phyloP scores from a whole-genome alignment of 2,329 filamentous ascomycete species.

The Penicillium sclerotigenum region DNA sequence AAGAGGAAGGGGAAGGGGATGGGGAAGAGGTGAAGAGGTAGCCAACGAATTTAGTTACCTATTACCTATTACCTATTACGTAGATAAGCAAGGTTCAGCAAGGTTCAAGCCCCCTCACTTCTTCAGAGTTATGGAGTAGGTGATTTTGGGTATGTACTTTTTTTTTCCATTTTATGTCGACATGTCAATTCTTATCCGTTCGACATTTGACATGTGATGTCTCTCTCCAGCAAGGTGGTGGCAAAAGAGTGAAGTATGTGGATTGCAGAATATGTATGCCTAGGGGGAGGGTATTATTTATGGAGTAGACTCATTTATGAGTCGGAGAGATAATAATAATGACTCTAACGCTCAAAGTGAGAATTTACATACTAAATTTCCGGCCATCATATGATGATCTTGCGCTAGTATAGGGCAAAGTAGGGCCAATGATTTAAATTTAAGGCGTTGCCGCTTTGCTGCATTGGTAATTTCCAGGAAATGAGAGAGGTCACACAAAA shows the following conservation, averaged over 20 bases:
- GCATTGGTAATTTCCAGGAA: neutral
- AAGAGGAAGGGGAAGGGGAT: neutral
- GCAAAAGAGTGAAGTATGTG: neutral
- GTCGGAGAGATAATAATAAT: neutral
- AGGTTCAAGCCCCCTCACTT: neutral
- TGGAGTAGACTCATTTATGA: neutral
- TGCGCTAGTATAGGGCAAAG: neutral
- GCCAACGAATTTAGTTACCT: neutral
- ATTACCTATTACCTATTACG: too few species aligned
- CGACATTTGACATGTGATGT: conserved; percentile 1
- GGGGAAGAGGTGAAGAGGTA: neutral
- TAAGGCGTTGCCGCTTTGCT: neutral
- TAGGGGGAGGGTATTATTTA: too few species aligned
- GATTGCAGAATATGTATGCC: neutral
- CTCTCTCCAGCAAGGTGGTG: neutral
- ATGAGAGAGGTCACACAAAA: neutral
- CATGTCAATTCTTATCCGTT: neutral
- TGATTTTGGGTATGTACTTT: too few species aligned
- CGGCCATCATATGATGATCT: neutral
- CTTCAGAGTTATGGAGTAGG: neutral
- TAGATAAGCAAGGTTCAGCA: neutral
- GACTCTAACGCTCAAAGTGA: too few species aligned
- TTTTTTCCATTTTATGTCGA: neutral
- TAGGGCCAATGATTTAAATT: neutral
- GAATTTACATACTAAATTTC: too few species aligned